A percentile compares a stretch with the other conserved stretches of the same genome.
phyloP scores from a whole-genome alignment of 1,284 basidiomycete genomes.

The Phylloporus gajari region DNA sequence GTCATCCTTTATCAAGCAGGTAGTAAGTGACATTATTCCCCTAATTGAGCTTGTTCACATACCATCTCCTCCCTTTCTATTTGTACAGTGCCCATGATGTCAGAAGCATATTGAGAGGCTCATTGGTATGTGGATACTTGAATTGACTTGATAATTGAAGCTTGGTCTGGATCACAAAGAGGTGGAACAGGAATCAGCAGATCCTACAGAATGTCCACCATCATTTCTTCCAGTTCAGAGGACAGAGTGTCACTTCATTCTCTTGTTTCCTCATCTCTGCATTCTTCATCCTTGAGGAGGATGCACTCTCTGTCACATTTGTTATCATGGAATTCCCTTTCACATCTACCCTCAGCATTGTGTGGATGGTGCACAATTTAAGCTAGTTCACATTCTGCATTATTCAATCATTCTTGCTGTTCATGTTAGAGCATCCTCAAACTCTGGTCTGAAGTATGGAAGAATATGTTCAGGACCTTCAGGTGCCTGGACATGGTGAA shows the following conservation, averaged over 20 bases:
- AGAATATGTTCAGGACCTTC: slow-evolving; percentile 2
- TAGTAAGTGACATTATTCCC: slow-evolving; percentile 52
- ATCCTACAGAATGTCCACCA: slow-evolving; percentile 41
- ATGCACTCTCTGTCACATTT: slow-evolving; percentile 72
- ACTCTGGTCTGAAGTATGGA: slow-evolving; percentile 28
- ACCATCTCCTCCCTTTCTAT: slow-evolving; percentile 68
- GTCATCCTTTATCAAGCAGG: slow-evolving; percentile 58
- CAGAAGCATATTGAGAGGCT: slow-evolving; percentile 62
- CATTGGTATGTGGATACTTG: slow-evolving; percentile 55
- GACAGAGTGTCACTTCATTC: slow-evolving; percentile 63
- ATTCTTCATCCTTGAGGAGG: slow-evolving; percentile 68
- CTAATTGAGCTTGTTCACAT: slow-evolving; percentile 61
- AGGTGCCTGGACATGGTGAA: slow-evolving; percentile 39
- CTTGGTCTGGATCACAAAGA: slow-evolving; percentile 28
- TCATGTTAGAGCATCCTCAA: slow-evolving; percentile 61
- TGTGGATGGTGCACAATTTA: slow-evolving; percentile 59
- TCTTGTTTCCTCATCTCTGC: slow-evolving; percentile 63
- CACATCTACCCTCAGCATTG: slow-evolving; percentile 69
- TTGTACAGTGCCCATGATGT: slow-evolving; percentile 67
- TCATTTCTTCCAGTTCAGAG: slow-evolving; percentile 55
- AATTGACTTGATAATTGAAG: slow-evolving; percentile 52
- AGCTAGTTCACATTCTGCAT: slow-evolving; percentile 61
- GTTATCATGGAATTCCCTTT: slow-evolving; percentile 67
- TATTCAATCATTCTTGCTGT: slow-evolving; percentile 64
- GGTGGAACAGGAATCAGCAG: slow-evolving; percentile 37